Conservation (phyloP, 805 yeast species). For the Sugiyamaella chiloensis region DNA sequence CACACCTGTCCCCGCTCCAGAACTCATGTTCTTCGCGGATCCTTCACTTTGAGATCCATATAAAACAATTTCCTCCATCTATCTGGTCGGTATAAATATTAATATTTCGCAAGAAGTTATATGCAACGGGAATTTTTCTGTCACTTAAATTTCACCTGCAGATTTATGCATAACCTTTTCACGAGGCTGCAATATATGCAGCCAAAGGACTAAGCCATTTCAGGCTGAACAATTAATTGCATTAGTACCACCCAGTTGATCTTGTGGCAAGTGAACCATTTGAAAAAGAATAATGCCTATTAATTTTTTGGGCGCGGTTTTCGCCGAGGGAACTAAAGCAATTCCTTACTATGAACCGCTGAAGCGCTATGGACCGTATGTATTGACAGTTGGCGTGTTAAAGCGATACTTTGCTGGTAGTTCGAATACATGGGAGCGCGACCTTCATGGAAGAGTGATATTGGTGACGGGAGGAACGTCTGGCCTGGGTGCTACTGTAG, state of each 20-base stretch:
- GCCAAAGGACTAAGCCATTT: neutral
- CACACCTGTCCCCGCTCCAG: conserved; percentile 11
- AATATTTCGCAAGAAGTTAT: no score
- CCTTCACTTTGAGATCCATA: conserved; percentile 15
- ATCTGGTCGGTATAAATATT: no score
- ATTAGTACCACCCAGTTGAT: no score
- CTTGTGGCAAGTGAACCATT: no score
- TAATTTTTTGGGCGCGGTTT: conserved; percentile 66
- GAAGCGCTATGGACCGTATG: conserved; percentile 55
- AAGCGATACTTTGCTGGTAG: conserved; percentile 81
- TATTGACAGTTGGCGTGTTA: conserved; percentile 43
- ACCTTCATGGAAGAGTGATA: conserved; percentile 81
- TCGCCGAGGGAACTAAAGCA: conserved; percentile 67
- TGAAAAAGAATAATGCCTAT: conserved; percentile 62
- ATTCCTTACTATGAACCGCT: conserved; percentile 73
- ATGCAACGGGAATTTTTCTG: no score
- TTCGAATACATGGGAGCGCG: conserved; percentile 86
- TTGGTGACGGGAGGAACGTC: conserved; percentile 78
- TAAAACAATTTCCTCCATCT: conserved; percentile 35
- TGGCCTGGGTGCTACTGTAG: conserved; percentile 80
- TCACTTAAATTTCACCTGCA: no score
- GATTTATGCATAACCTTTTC: neutral
- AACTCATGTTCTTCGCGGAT: conserved; percentile 8
- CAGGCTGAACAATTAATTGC: neutral
- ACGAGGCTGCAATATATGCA: neutral